These are phyloP conservation scores for Pythium scleroteichum DNA, from an alignment of 352 stramenopile genomes.

Conservation along the genomic window DNA sequence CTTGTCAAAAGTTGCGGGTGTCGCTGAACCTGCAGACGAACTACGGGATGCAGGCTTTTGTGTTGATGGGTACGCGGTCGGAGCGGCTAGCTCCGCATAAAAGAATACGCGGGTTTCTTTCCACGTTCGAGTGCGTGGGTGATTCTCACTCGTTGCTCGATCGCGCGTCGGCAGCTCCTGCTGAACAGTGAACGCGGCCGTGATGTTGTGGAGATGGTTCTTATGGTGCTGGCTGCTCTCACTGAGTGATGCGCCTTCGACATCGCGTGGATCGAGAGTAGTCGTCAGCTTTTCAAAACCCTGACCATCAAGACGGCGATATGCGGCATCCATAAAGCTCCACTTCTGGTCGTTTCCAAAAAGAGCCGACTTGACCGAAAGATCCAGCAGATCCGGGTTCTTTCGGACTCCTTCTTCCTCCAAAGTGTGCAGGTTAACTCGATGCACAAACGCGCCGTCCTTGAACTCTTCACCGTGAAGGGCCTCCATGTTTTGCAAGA, in stretches of 20 bases:
- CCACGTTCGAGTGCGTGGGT: slow-evolving; percentile 3
- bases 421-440: slow-evolving; percentile 12
- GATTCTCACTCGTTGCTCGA: not conserved
- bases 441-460: slow-evolving; percentile 28
- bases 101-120: slow-evolving; percentile 30
- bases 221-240: slow-evolving; percentile 16
- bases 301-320: slow-evolving; percentile 14
- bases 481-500: slow-evolving; percentile 24
- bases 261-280: slow-evolving; percentile 18
- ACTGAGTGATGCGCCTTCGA: slow-evolving; percentile 8
- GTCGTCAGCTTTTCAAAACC: slow-evolving; percentile 31
- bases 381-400: slow-evolving; percentile 18
- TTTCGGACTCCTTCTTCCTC: not conserved
- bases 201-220: slow-evolving; percentile 27
- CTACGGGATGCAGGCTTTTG: slow-evolving; percentile 1
- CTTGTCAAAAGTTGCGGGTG: slow-evolving; percentile 13
- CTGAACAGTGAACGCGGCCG: slow-evolving; percentile 17
- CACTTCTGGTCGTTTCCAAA: slow-evolving; percentile 30
- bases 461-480: slow-evolving; percentile 28
- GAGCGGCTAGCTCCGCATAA: slow-evolving; percentile 23
- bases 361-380: slow-evolving; percentile 28
- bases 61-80: not conserved
- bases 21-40: not conserved
- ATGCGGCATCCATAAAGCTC: slow-evolving; percentile 26
- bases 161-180: slow-evolving; percentile 6